Conservation (phyloP, 2,329 filamentous ascomycete genomes). For the Aschersonia sp. region DNA sequence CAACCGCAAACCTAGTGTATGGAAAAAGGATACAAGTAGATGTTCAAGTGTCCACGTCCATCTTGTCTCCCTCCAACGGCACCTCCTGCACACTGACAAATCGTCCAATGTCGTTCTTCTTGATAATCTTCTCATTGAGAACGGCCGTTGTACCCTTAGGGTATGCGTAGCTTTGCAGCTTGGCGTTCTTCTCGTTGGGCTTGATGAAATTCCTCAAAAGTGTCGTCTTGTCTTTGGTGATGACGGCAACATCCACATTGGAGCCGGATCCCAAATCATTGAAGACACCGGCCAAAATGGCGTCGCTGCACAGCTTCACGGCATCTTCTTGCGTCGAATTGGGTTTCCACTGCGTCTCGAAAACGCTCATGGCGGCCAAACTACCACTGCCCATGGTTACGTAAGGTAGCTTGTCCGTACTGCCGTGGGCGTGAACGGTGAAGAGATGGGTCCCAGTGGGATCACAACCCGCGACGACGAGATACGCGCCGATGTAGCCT, state of each 20-base stretch:
- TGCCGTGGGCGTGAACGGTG: slow-evolving; percentile 96
- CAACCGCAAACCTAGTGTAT: too few species aligned
- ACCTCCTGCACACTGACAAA: slow-evolving; percentile 88
- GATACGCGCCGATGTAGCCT: slow-evolving; percentile 93
- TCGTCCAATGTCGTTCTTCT: slow-evolving; percentile 83
- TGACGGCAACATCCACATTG: slow-evolving; percentile 94
- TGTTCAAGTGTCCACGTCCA: slow-evolving; percentile 49
- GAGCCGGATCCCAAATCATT: slow-evolving; percentile 95
- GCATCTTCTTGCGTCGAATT: slow-evolving; percentile 65
- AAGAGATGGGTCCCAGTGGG: slow-evolving; percentile 91
- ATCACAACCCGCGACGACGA: slow-evolving; percentile 92
- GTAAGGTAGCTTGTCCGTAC: slow-evolving; percentile 96
- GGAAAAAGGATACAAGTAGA: too few species aligned
- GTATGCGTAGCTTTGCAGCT: slow-evolving; percentile 90
- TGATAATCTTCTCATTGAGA: slow-evolving; percentile 92
- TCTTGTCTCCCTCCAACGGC: slow-evolving; percentile 52
- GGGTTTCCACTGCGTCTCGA: slow-evolving; percentile 90
- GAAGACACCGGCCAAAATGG: slow-evolving; percentile 93
- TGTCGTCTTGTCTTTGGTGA: slow-evolving; percentile 89
- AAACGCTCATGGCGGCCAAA: slow-evolving; percentile 92
- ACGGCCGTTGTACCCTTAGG: slow-evolving; percentile 84
- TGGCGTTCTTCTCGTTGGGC: slow-evolving; percentile 81
- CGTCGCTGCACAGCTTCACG: slow-evolving; percentile 69
- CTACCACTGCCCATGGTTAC: slow-evolving; percentile 98
- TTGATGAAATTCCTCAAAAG: slow-evolving; percentile 85